Base-by-base conservation (phyloP, 176 grass and related monocot genomes). In the Coix lacrymajobi region DNA sequence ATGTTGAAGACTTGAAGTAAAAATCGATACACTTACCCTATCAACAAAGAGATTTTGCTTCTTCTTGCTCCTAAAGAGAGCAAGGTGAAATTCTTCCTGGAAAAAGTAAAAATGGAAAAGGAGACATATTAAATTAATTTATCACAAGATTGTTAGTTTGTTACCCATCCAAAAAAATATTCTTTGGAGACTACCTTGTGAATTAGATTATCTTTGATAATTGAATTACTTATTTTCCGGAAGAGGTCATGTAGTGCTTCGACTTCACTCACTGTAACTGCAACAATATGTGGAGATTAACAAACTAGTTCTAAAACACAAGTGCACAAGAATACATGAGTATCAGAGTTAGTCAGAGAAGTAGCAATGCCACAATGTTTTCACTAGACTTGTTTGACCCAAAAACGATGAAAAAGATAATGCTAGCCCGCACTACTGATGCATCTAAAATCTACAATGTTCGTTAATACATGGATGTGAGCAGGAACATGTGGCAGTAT, bases 251-350 rank as follows among this genome's bases (percentile, higher is more conserved):
- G 48, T 22, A 93, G 69, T 48, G 91, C 88, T 68, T 88, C 82
- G 39, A 93, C 78, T 80, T 93, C 91, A 83, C 64, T 93, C 57
- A 93, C 88, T 11, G 85, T 87, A 90, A 90, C 88, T 93, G 88
- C 41, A 90, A 46, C 36, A 66, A 78, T 24, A 73, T 58, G 11
- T 14, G 7, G 80, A 81, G 25, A 0, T 57, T 49, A 79, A 48
- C 22, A 79, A 65, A 80, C 65, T 62, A 52, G 26, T 9, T 22
- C 0, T 12, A 78, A 68, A n/a, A 80, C 19, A 26, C 16, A 49
- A 39, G 56, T 25, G 26, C 56, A 60, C n/a, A 9, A 14, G n/a
- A 30, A 36, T 75, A n/a, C 25, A 20, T 76, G 16, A 30, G 31
- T 43, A 34, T 30, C 39, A 58, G 29, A 73, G 60, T 49, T 25